phyloP scores from a whole-genome alignment of 495 filamentous ascomycete genomes.

The Bacidia gigantensis region DNA sequence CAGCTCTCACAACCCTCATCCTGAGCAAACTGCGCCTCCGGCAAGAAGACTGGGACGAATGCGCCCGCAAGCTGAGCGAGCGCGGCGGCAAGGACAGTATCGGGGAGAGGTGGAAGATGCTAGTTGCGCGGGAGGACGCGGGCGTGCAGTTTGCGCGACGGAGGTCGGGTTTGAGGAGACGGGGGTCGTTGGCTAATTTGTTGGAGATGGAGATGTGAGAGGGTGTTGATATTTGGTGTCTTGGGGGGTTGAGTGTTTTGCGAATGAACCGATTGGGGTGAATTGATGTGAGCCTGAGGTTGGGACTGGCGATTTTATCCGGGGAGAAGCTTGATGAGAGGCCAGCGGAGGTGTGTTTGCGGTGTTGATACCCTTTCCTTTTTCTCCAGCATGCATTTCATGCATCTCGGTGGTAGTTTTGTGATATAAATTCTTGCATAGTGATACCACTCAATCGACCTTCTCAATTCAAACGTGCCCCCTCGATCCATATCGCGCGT shows the following conservation, averaged over 20 bases:
- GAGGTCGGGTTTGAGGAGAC: neutral
- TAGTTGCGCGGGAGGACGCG: slow-evolving; percentile 23
- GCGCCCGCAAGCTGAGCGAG: slow-evolving; percentile 51
- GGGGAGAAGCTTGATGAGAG: too few relatives aligned
- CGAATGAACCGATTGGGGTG: too few relatives aligned
- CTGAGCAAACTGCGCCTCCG: slow-evolving; percentile 61
- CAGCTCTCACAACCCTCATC: slow-evolving; percentile 57
- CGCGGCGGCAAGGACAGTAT: slow-evolving; percentile 43
- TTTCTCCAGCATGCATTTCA: neutral
- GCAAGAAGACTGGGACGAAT: slow-evolving; percentile 67
- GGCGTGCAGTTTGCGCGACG: neutral
- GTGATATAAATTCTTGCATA: neutral
- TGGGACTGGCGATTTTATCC: too few relatives aligned
- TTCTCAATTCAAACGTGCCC: neutral
- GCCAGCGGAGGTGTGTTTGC: too few relatives aligned
- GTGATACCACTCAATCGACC: neutral
- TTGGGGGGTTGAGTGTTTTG: neutral
- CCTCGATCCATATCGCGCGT: neutral
- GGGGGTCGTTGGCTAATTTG: neutral
- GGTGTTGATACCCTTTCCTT: neutral
- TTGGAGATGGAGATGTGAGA: neutral
- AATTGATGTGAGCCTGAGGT: too few relatives aligned
- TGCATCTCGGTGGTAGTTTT: too few relatives aligned
- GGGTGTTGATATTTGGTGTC: neutral
- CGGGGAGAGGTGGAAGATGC: slow-evolving; percentile 45